Conservation (phyloP, 306 rosid species). For the Castanea mollissima region DNA sequence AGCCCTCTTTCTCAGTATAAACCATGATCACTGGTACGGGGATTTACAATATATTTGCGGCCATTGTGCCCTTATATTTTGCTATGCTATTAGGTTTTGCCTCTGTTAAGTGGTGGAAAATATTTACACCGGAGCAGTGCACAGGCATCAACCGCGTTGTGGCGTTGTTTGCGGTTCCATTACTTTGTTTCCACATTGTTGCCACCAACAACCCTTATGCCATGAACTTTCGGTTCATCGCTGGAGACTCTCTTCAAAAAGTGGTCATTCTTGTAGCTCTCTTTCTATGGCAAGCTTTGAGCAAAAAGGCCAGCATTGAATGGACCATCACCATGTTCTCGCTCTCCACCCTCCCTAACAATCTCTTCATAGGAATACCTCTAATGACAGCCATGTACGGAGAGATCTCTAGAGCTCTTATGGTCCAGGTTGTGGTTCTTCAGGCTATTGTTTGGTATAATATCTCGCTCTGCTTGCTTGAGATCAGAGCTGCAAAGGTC, state of each 20-base stretch:
- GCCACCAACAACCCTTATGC: conserved; percentile 73
- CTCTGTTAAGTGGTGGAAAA: conserved; percentile 83
- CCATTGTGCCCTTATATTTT: conserved; percentile 72
- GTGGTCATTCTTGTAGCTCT: conserved; percentile 59
- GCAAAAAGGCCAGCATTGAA: conserved; percentile 53
- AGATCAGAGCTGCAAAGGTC: conserved; percentile 74
- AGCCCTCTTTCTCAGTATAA: not conserved
- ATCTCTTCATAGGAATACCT: conserved; percentile 87
- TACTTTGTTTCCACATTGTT: conserved; percentile 78
- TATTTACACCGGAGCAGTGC: conserved; percentile 84
- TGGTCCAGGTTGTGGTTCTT: conserved; percentile 79
- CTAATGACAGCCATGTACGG: conserved; percentile 82
- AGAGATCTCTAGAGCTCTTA: conserved; percentile 55
- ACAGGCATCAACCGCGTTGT: conserved; percentile 86
- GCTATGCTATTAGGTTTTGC: conserved; percentile 82
- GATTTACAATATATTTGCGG: conserved; percentile 70
- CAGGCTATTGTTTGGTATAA: conserved; percentile 84
- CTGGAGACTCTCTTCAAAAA: conserved; percentile 81
- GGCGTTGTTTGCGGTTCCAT: conserved; percentile 71
- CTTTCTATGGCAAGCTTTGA: conserved; percentile 67
- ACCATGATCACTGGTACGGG: conserved; percentile 72
- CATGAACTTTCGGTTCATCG: conserved; percentile 76
- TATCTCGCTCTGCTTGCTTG: conserved; percentile 70
- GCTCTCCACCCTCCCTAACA: conserved; percentile 81
- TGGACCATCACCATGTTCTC: conserved; percentile 85